These are phyloP conservation scores for Balamuthia mandrillaris DNA, from an alignment of 208 protist genomes.

Conservation along the genomic window DNA sequence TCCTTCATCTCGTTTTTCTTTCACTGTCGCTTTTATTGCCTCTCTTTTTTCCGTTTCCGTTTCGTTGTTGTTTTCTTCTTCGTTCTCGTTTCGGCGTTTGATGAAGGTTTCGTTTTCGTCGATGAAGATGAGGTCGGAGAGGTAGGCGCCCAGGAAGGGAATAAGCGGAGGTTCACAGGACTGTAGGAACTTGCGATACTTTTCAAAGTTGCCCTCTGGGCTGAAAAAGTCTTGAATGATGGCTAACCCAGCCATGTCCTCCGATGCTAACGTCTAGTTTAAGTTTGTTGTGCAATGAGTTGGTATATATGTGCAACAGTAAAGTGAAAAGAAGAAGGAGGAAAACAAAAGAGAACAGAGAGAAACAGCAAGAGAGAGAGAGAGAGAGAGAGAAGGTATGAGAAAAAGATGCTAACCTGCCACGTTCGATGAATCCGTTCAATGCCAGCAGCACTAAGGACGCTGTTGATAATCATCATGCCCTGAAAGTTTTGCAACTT, in stretches of 20 bases:
- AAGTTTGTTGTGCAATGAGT: neutral
- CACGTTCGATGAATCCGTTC: neutral
- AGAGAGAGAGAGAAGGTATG: neutral
- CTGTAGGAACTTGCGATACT: neutral
- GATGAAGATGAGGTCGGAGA: constrained; percentile 24
- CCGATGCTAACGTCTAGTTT: neutral
- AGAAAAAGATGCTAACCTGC: neutral
- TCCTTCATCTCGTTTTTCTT: no score
- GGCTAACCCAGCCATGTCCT: neutral
- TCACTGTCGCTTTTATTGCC: no score
- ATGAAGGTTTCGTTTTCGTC: constrained; percentile 1
- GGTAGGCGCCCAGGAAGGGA: constrained; percentile 6
- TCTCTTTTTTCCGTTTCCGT: no score
- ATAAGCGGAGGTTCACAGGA: neutral
- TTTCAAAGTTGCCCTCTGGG: neutral
- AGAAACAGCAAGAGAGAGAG: neutral
- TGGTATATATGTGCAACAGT: neutral
- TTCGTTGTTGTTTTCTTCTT: no score
- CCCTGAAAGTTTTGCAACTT: constrained; percentile 20
- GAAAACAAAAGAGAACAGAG: neutral
- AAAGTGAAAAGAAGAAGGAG: neutral
- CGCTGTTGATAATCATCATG: constrained; percentile 20
- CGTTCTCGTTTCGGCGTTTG: neutral
- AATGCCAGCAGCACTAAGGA: neutral
- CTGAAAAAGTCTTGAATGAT: neutral